phyloP scores from a whole-genome alignment of 2,329 filamentous ascomycete genomes.

The Cephalotrichum gorgonifer region DNA sequence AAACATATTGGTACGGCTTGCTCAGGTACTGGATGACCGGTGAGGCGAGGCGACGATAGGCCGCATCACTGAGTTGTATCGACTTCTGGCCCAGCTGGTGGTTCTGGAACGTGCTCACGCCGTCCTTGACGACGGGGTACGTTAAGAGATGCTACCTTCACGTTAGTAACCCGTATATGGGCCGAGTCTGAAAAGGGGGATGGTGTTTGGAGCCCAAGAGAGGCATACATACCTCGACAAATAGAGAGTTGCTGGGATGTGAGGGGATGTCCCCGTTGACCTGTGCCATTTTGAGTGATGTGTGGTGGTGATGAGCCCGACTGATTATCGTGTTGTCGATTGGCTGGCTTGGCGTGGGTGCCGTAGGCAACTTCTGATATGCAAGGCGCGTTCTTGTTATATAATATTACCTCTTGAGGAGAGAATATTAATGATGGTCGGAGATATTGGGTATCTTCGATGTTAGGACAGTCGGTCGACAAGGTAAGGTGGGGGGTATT shows the following conservation, averaged over 20 bases:
- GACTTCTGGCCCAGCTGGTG: slow-evolving; percentile 80
- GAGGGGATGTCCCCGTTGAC: slow-evolving; percentile 38
- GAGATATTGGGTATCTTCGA: no score
- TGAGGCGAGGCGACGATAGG: slow-evolving; percentile 66
- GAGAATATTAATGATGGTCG: no score
- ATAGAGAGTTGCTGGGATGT: slow-evolving; percentile 34
- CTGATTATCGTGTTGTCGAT: no score
- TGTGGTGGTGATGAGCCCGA: no score
- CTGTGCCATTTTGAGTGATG: slow-evolving; percentile 24
- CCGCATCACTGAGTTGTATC: slow-evolving; percentile 61
- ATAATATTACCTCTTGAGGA: no score
- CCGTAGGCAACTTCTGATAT: no score
- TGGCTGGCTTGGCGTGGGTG: no score
- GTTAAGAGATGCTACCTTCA: slow-evolving; percentile 62
- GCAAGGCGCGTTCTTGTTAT: no score
- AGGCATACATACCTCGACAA: slow-evolving; percentile 33
- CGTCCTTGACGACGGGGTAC: slow-evolving; percentile 75
- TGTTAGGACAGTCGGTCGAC: no score
- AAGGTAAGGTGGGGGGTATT: not conserved
- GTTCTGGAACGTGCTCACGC: slow-evolving; percentile 66
- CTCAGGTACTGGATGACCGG: slow-evolving; percentile 70
- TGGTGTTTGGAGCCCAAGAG: not conserved
- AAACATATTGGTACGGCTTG: slow-evolving; percentile 71
- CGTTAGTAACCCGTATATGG: not conserved
- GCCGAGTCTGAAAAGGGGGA: no score